phyloP scores from a whole-genome alignment of 805 yeast genomes.

The Starmera caribaea region DNA sequence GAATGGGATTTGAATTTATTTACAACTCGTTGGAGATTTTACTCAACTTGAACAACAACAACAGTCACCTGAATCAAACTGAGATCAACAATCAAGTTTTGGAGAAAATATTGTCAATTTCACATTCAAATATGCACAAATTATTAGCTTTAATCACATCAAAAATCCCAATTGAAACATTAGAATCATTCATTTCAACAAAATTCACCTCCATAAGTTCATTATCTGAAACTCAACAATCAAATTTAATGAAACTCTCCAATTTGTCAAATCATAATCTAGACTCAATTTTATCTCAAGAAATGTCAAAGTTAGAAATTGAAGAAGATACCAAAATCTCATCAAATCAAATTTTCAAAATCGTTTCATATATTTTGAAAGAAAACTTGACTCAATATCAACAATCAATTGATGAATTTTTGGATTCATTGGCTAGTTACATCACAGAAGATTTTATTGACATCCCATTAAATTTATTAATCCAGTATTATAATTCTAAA shows the following conservation, averaged over 20 bases:
- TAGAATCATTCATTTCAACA: too few relatives aligned
- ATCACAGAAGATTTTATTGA: slow-evolving; percentile 22
- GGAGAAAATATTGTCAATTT: background rate
- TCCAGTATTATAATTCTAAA: slow-evolving; percentile 21
- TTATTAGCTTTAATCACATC: too few relatives aligned
- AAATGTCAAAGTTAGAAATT: too few relatives aligned
- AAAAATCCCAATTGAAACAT: too few relatives aligned
- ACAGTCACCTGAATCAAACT: too few relatives aligned
- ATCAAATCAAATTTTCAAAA: slow-evolving; percentile 6
- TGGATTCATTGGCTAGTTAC: slow-evolving; percentile 25
- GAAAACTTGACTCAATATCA: slow-evolving; percentile 11
- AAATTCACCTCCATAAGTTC: too few relatives aligned
- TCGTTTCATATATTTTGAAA: slow-evolving; percentile 11
- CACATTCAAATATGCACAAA: slow-evolving; percentile 3
- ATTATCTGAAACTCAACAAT: too few relatives aligned
- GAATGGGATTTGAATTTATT: slow-evolving; percentile 21
- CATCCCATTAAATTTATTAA: slow-evolving; percentile 23
- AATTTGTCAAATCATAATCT: too few relatives aligned
- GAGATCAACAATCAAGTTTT: slow-evolving; percentile 8
- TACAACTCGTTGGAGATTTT: slow-evolving; percentile 20
- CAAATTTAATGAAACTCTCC: too few relatives aligned
- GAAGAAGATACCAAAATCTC: too few relatives aligned
- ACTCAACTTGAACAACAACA: slow-evolving; percentile 1
- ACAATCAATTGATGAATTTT: slow-evolving; percentile 22
- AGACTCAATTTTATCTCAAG: too few relatives aligned